A percentile compares a stretch with the other conserved stretches of the same genome.
Conservation (phyloP, 768 basidiomycete species). For the Mycena pura region DNA sequence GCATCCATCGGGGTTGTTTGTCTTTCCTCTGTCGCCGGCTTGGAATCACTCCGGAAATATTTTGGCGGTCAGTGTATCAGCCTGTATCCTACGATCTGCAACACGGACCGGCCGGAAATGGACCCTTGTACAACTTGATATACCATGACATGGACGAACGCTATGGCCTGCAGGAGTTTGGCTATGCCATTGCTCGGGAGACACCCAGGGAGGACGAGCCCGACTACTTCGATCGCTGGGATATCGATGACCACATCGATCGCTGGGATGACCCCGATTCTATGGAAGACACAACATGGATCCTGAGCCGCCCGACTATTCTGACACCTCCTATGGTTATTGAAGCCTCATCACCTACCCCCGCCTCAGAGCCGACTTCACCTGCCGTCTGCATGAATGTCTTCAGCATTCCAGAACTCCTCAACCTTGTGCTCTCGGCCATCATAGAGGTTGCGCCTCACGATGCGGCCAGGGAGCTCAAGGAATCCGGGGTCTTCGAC, state of each 20-base stretch:
- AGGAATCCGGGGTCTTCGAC: background rate
- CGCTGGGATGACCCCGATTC: slow-evolving; percentile 19
- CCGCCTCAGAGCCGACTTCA: background rate
- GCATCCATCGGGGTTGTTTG: slow-evolving; percentile 21
- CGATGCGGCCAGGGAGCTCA: background rate
- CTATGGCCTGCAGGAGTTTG: slow-evolving; percentile 14
- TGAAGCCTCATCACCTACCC: background rate
- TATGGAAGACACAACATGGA: slow-evolving; percentile 21
- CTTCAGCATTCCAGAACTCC: slow-evolving; percentile 14
- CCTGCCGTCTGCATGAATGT: slow-evolving; percentile 10
- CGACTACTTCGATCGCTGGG: slow-evolving; percentile 8
- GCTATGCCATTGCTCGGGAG: slow-evolving; percentile 1
- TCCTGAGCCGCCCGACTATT: background rate
- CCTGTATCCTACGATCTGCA: slow-evolving; percentile 13
- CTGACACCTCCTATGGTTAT: background rate
- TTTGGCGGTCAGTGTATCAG: slow-evolving; percentile 21
- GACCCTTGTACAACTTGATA: slow-evolving; percentile 13
- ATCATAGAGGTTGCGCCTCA: background rate
- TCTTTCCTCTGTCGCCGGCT: slow-evolving; percentile 19
- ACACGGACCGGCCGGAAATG: background rate
- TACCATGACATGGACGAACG: slow-evolving; percentile 25
- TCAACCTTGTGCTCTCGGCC: slow-evolving; percentile 2
- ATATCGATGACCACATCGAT: too few relatives aligned
- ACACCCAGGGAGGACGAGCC: slow-evolving; percentile 14
- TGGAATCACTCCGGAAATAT: slow-evolving; percentile 1